Evolutionary conservation across 208 protist genomes (phyloP).

Genomic region (Wallacemonas rigidus): DNA sequence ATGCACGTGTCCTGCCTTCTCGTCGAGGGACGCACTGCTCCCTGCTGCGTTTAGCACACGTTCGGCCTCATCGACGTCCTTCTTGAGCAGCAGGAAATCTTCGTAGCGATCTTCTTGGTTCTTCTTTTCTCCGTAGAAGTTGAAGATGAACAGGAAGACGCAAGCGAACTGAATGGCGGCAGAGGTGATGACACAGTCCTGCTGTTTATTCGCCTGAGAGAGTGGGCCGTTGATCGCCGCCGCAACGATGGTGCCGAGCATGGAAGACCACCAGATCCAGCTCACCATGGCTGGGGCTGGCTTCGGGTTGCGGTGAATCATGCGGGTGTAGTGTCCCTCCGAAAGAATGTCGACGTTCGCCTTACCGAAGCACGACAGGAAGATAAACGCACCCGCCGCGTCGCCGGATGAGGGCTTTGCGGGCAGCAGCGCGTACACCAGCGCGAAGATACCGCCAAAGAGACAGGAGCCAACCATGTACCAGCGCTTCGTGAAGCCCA

Average conservation of each 20-base stretch:
- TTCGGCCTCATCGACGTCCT: conserved; percentile 8
- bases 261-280: conserved; percentile 41
- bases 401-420: conserved; percentile 26
- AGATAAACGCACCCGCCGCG: conserved; percentile 32
- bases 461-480: conserved; percentile 42
- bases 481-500: conserved; percentile 52
- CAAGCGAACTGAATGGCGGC: conserved; percentile 26
- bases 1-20: background rate
- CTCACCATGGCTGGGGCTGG: conserved; percentile 33
- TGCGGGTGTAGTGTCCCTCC: conserved; percentile 46
- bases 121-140: conserved; percentile 44
- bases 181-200: conserved; percentile 34
- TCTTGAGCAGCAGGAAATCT: conserved; percentile 22
- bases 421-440: conserved; percentile 37
- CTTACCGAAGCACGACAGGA: conserved; percentile 34
- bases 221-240: conserved; percentile 39
- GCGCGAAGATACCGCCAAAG: conserved; percentile 21
- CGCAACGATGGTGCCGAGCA: conserved; percentile 29
- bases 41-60: background rate
- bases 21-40: background rate
- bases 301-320: conserved; percentile 30
- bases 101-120: conserved; percentile 30
- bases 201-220: conserved; percentile 25
- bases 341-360: conserved; percentile 52
- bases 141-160: conserved; percentile 40